These are phyloP conservation scores for Zostera marina DNA, from an alignment of 116 monocot species.

Conservation along the genomic window DNA sequence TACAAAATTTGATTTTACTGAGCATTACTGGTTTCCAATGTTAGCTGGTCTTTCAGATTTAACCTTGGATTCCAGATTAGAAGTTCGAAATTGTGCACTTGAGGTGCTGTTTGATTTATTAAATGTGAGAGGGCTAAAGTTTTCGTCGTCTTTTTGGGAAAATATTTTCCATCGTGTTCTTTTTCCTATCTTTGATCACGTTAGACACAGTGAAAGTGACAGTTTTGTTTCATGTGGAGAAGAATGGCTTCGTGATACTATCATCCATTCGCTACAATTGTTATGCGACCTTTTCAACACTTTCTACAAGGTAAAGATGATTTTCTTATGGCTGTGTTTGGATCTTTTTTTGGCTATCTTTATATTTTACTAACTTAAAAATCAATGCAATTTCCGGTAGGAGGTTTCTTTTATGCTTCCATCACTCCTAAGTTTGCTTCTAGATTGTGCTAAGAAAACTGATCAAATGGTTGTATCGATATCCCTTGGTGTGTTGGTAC, in stretches of 20 bases:
- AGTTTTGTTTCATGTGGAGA: conserved; percentile 53
- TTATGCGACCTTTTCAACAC: conserved; percentile 94
- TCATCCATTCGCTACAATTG: conserved; percentile 92
- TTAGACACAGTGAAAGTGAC: conserved; percentile 80
- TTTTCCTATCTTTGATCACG: conserved; percentile 98
- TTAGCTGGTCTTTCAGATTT: conserved; percentile 92
- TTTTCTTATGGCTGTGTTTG: background rate
- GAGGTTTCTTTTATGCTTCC: conserved; percentile 99
- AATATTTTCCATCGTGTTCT: conserved; percentile 90
- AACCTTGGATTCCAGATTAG: conserved; percentile 66
- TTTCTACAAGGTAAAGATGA: conserved; percentile 65
- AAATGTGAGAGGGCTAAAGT: conserved; percentile 90
- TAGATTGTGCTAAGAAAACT: conserved; percentile 95
- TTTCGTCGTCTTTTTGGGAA: conserved; percentile 92
- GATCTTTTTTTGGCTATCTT: background rate
- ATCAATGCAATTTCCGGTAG: conserved; percentile 17
- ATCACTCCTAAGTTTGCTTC: conserved; percentile 70
- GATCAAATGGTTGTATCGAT: conserved; percentile 96
- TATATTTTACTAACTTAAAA: background rate
- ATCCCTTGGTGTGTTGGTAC: conserved; percentile 87
- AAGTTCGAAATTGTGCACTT: conserved; percentile 88
- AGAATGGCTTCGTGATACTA: conserved; percentile 93
- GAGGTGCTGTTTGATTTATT: conserved; percentile 98
- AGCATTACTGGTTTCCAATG: conserved; percentile 99
- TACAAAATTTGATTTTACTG: conserved; percentile 69